Percentiles rank a stretch among this genome's conserved stretches.
These are phyloP conservation scores for Entoloma clypeatum DNA, from an alignment of 1,284 basidiomycete genomes.

Conservation along the genomic window DNA sequence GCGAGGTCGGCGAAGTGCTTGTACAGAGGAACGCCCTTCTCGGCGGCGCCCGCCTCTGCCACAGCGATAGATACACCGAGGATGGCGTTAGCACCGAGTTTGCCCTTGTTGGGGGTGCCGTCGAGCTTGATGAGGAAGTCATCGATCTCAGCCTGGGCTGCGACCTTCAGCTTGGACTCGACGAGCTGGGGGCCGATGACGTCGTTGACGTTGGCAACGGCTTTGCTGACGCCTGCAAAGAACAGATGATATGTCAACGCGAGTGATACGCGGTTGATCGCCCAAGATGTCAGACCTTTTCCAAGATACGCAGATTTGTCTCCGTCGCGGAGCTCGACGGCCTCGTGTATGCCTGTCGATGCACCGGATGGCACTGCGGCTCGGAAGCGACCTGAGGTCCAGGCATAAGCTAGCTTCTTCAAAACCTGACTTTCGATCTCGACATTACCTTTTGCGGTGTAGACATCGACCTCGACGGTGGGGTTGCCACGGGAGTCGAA, in stretches of 20 bases:
- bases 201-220: slow-evolving; percentile 93
- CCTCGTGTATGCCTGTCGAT: slow-evolving; percentile 98
- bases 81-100: slow-evolving; percentile 99
- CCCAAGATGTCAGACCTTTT: slow-evolving; percentile 63
- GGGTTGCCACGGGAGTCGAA: slow-evolving; percentile 97
- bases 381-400: slow-evolving; percentile 78
- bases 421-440: slow-evolving; percentile 19
- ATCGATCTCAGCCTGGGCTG: slow-evolving; percentile 94
- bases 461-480: slow-evolving; percentile 92
- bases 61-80: slow-evolving; percentile 98
- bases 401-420: slow-evolving; percentile 12
- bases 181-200: slow-evolving; percentile 89
- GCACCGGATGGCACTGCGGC: slow-evolving; percentile 97
- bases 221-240: slow-evolving; percentile 81
- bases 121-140: slow-evolving; percentile 99
- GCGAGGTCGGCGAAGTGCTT: slow-evolving; percentile 95
- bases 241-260: slow-evolving; percentile 15
- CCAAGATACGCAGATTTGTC: slow-evolving; percentile 94
- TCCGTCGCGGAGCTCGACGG: slow-evolving; percentile 97
- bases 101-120: slow-evolving; percentile 98
- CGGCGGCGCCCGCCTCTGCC: slow-evolving; percentile 89
- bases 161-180: slow-evolving; percentile 83
- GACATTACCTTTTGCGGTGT: slow-evolving; percentile 76
- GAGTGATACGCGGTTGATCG: slow-evolving; percentile 12
- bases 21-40: slow-evolving; percentile 95